Evolutionary conservation across 306 rosid genomes (phyloP), one percentile per base, ranked within the genome.

Genomic region (Leucaena leucocephala): DNA sequence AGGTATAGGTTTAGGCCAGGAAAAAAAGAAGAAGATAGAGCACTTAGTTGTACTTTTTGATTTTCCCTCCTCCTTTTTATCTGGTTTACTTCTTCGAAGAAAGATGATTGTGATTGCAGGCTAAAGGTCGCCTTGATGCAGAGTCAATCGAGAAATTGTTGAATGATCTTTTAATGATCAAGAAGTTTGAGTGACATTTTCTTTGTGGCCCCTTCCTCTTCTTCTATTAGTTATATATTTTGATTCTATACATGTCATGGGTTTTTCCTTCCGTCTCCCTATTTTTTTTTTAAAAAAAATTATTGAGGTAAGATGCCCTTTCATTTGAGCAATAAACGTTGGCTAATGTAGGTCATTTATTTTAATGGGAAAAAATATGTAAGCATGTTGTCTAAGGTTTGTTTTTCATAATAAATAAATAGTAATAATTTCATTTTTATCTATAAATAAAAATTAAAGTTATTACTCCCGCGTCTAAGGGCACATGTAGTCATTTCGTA

Each of bases 281-380:
- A 11, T 45, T 45, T 7, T 45, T 45, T 0, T 6, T 84, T 81
- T 84, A 0, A 27, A 27, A 27, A 27, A 27, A 27, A 81, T 69
- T 72, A 84, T 61, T 80, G 65, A 77, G 78, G 81, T 84, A 42
- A 81, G 75, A 84, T 77, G 75, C 80, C 72, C 78, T 68, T 42
- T 84, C 72, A 77, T 61, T 77, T 81, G 77, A 45, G 49, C 13
- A 45, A 66, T 19, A 76, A 84, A 84, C 67, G 3, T 21, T 59
- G 77, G 70, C 73, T 66, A 73, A 73, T 75, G 58, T 19, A 11
- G 42, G 40, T 9, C 74, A 58, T 13, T 59, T 5, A 42, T 6
- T 27, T 27, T 27, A 27, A 27, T 27, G 27, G 27, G 27, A 27
- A 27, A 27, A 27, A 27, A 1, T 27, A 27, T 27, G 27, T 27